Conservation (phyloP, 176 grass and related monocot species). For the Lolium multiflorum region DNA sequence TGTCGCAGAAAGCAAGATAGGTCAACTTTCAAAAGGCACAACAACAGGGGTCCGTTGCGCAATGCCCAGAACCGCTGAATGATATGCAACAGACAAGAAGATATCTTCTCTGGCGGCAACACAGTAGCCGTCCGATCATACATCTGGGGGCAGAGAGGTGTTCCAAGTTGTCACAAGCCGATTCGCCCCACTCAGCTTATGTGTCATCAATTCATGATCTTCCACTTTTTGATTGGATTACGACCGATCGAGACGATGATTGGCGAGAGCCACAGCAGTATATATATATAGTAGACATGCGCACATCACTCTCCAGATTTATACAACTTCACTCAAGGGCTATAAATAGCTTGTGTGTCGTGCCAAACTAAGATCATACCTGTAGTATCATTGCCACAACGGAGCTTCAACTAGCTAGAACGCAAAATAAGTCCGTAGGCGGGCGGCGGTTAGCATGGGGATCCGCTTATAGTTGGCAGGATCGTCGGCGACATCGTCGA, state of each 20-base stretch:
- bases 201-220: neutral
- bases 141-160: neutral
- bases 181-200: neutral
- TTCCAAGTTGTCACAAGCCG: too few relatives aligned
- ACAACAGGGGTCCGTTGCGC: neutral
- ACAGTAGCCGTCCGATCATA: neutral
- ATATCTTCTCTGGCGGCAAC: neutral
- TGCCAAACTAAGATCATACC: too few relatives aligned
- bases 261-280: neutral
- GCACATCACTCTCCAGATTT: neutral
- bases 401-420: too few relatives aligned
- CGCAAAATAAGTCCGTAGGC: too few relatives aligned
- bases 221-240: conserved; percentile 10
- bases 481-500: conserved; percentile 39
- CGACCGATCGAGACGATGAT: neutral
- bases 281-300: too few relatives aligned
- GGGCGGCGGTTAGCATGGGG: conserved; percentile 42
- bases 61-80: neutral
- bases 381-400: neutral
- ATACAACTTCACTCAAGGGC: neutral
- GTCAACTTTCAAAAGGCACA: conserved; percentile 3
- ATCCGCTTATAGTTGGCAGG: neutral
- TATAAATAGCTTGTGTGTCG: too few relatives aligned
- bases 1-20: neutral
- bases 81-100: neutral